Conservation (phyloP, 1,284 basidiomycete genomes). For the Ustilago curta region DNA sequence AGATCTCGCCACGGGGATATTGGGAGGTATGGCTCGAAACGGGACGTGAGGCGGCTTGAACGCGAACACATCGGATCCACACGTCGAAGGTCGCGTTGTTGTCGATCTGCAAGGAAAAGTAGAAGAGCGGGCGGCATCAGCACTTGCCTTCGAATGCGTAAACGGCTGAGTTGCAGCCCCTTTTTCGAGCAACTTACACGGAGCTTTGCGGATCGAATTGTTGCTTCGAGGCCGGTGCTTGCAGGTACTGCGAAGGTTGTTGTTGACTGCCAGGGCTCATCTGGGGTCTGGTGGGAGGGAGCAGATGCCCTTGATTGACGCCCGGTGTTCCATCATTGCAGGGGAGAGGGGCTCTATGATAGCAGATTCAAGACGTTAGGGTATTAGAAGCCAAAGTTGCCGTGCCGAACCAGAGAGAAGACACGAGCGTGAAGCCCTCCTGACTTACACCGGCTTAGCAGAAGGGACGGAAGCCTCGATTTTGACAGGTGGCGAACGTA, state of each 20-base stretch:
- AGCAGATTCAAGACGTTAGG: background rate
- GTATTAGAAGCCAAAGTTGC: background rate
- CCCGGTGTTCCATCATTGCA: background rate
- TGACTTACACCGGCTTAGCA: background rate
- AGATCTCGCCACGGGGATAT: background rate
- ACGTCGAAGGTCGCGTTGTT: slow-evolving; percentile 16
- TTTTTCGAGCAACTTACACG: background rate
- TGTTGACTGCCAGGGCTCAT: background rate
- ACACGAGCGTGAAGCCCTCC: background rate
- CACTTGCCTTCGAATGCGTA: background rate
- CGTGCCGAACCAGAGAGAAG: background rate
- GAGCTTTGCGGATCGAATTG: background rate
- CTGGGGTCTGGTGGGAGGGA: slow-evolving; percentile 3
- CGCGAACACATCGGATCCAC: slow-evolving; percentile 34
- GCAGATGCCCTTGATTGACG: background rate
- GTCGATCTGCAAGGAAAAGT: background rate
- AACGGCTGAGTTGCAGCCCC: background rate
- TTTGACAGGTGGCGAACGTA: slow-evolving; percentile 6
- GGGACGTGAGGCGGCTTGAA: slow-evolving; percentile 21
- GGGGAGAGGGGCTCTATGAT: background rate
- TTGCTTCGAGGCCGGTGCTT: background rate
- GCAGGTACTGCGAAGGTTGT: background rate
- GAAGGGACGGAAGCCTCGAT: background rate
- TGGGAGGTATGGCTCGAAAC: slow-evolving; percentile 18
- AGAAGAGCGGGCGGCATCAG: background rate